These are phyloP conservation scores for Sporisorium reilianum DNA, from an alignment of 1,284 basidiomycete genomes.

Conservation along the genomic window DNA sequence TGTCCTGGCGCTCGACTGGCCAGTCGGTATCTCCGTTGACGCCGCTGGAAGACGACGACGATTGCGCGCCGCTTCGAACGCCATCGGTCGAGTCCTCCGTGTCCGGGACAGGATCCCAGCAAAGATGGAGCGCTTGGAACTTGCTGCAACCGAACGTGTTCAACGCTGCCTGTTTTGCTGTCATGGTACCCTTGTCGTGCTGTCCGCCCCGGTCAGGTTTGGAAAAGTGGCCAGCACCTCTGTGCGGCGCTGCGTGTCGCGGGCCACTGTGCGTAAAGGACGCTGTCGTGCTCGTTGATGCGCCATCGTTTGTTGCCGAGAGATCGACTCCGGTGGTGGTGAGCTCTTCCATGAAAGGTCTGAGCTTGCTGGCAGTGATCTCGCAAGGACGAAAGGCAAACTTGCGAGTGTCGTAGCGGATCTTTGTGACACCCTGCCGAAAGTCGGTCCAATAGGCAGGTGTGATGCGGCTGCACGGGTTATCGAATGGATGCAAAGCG, in stretches of 20 bases:
- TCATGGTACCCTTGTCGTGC: background rate
- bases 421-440: conserved; percentile 34
- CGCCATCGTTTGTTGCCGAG: background rate
- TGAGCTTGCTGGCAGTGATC: conserved; percentile 51
- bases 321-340: conserved; percentile 6
- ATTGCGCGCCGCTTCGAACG: background rate
- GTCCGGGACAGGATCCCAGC: conserved; percentile 37
- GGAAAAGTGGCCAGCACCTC: conserved; percentile 26
- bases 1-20: conserved; percentile 56
- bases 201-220: background rate
- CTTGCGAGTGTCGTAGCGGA: conserved; percentile 61
- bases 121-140: conserved; percentile 25
- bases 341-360: conserved; percentile 48
- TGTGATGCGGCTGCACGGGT: conserved; percentile 21
- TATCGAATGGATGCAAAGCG: conserved; percentile 6
- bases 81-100: too few species aligned
- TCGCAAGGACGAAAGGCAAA: conserved; percentile 60
- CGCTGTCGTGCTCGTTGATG: background rate
- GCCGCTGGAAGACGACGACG: background rate
- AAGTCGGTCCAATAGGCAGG: conserved; percentile 3
- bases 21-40: conserved; percentile 22
- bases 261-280: conserved; percentile 29
- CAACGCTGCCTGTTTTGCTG: conserved; percentile 18
- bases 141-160: conserved; percentile 15
- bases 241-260: conserved; percentile 31